Percentiles rank a stretch among this genome's conserved stretches.
phyloP scores from a whole-genome alignment of 2,329 filamentous ascomycete genomes.

The Aspergillus alliaceus region DNA sequence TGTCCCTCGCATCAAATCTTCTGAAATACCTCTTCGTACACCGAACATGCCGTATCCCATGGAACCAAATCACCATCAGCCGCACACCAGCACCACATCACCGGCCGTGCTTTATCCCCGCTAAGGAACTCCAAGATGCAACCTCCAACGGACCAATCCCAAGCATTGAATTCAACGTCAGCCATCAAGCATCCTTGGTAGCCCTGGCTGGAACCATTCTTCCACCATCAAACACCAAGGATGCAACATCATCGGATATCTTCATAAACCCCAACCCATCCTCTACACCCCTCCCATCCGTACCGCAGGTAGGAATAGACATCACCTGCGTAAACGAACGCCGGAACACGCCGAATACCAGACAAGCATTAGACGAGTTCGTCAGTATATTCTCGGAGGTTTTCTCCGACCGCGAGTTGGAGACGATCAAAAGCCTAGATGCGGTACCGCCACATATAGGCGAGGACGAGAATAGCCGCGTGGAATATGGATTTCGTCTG shows the following conservation, averaged over 20 bases:
- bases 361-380: conserved; percentile 56
- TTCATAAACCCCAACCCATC: conserved; percentile 6
- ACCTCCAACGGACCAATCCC: conserved; percentile 10
- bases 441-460: conserved; percentile 11
- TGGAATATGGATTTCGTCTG: conserved; percentile 58
- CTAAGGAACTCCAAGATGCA: conserved; percentile 17
- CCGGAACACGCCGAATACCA: conserved; percentile 49
- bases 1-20: conserved; percentile 61
- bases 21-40: conserved; percentile 63
- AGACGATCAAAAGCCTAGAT: conserved; percentile 53
- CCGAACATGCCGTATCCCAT: conserved; percentile 55
- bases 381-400: conserved; percentile 61
- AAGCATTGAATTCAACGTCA: conserved; percentile 63
- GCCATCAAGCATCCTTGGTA: conserved; percentile 64
- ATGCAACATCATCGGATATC: background rate
- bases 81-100: conserved; percentile 50
- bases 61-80: conserved; percentile 56
- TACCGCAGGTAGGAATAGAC: conserved; percentile 57
- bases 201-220: conserved; percentile 53
- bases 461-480: conserved; percentile 29
- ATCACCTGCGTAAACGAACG: conserved; percentile 62
- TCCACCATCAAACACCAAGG: conserved; percentile 11
- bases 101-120: conserved; percentile 55
- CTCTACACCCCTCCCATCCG: conserved; percentile 8
- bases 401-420: conserved; percentile 57